These are phyloP conservation scores for Cyberlindnera americana DNA, from an alignment of 805 yeast genomes.

Conservation along the genomic window DNA sequence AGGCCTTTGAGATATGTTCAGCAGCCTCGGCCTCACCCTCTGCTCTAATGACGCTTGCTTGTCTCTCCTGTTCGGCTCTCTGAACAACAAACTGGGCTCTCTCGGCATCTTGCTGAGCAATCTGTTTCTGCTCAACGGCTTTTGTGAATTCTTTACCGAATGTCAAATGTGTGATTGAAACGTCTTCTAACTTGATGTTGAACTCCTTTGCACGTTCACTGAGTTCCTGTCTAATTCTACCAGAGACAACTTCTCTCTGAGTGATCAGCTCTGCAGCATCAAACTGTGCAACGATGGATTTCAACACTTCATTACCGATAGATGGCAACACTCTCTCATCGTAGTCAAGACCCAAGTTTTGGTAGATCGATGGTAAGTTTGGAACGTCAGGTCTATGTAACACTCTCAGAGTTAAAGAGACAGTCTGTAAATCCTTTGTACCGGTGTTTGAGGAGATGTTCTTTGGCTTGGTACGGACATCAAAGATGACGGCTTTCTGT, in stretches of 20 bases:
- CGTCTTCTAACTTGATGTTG: conserved; percentile 90
- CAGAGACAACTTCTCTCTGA: conserved; percentile 92
- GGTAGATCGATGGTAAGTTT: conserved; percentile 82
- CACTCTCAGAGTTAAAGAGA: conserved; percentile 86
- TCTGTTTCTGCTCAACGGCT: conserved; percentile 98
- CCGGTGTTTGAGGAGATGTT: conserved; percentile 94
- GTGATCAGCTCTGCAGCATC: conserved; percentile 97
- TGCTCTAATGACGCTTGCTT: conserved; percentile 91
- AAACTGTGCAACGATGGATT: conserved; percentile 87
- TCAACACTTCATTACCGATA: conserved; percentile 86
- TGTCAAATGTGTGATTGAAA: conserved; percentile 95
- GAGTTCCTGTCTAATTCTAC: conserved; percentile 83
- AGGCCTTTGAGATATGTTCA: conserved; percentile 87
- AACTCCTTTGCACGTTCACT: conserved; percentile 82
- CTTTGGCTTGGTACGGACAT: conserved; percentile 93
- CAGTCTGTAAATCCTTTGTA: conserved; percentile 95
- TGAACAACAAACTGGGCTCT: conserved; percentile 91
- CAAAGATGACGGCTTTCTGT: conserved; percentile 85
- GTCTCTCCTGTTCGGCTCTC: conserved; percentile 95
- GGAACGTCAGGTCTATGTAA: conserved; percentile 90
- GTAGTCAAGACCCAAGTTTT: conserved; percentile 86
- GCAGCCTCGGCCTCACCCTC: conserved; percentile 99
- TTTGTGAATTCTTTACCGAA: conserved; percentile 95
- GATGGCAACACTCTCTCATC: conserved; percentile 93
- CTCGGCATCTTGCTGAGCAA: conserved; percentile 99